These are phyloP conservation scores for Pascua sp. DNA, from an alignment of 1,284 basidiomycete genomes.

Conservation along the genomic window DNA sequence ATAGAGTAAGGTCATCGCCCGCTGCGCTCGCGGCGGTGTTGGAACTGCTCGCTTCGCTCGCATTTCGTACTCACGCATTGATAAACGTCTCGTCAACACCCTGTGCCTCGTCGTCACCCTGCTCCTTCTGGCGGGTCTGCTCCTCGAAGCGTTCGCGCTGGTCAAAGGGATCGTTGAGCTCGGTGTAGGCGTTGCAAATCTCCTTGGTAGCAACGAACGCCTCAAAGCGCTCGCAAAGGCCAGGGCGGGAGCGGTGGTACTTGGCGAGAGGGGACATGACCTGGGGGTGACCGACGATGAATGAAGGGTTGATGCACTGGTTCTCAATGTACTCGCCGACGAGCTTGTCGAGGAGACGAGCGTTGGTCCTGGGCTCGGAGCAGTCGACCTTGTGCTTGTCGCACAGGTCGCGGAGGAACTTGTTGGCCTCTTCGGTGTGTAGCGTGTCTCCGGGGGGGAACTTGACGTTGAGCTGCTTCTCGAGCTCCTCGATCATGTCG, in stretches of 20 bases:
- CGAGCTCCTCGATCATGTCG: conserved; percentile 95
- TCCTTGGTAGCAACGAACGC: conserved; percentile 98
- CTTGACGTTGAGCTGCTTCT: conserved; percentile 86
- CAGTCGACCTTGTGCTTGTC: conserved; percentile 97
- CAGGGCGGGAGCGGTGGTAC: conserved; percentile 86
- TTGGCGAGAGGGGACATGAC: conserved; percentile 99
- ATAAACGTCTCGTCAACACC: conserved; percentile 93
- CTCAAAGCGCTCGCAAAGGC: conserved; percentile 97
- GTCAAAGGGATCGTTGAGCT: conserved; percentile 97
- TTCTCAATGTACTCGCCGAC: conserved; percentile 97
- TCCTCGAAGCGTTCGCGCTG: conserved; percentile 95
- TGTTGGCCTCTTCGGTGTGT: conserved; percentile 83
- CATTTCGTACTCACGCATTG: conserved; percentile 64
- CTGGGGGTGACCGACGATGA: conserved; percentile 98
- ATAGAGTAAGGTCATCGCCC: too few relatives aligned
- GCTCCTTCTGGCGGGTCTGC: conserved; percentile 89
- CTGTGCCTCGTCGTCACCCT: conserved; percentile 97
- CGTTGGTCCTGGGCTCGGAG: conserved; percentile 89
- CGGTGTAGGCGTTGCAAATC: conserved; percentile 96
- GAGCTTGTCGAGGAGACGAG: conserved; percentile 96
- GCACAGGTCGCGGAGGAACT: conserved; percentile 81
- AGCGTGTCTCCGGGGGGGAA: conserved; percentile 92
- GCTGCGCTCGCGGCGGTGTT: too few relatives aligned
- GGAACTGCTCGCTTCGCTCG: too few relatives aligned
- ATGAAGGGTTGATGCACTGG: conserved; percentile 91